phyloP scores from a whole-genome alignment of 176 grass and related monocot genomes.

The Dactylis glomerata region DNA sequence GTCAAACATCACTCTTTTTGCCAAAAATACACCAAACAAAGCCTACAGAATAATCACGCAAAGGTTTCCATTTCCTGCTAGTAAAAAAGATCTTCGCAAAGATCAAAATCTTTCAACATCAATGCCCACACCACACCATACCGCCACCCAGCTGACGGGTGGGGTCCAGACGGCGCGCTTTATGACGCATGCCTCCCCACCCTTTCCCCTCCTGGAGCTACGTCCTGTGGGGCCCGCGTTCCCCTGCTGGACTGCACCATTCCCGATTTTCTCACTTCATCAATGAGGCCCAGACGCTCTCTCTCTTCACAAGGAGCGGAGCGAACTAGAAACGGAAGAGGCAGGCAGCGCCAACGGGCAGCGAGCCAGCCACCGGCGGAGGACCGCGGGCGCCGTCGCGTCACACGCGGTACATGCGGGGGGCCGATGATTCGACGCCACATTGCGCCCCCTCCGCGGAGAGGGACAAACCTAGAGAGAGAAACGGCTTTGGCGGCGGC shows the following conservation, averaged over 20 bases:
- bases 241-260: conserved; percentile 11
- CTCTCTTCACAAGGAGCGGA: background rate
- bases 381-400: background rate
- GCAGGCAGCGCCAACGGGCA: background rate
- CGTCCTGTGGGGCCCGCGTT: conserved; percentile 5
- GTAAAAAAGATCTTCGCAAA: background rate
- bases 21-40: background rate
- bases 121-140: background rate
- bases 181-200: background rate
- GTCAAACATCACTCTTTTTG: background rate
- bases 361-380: background rate
- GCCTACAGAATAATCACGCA: background rate
- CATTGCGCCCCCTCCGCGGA: background rate
- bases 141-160: background rate
- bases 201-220: conserved; percentile 8
- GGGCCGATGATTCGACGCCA: background rate
- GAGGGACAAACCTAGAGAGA: conserved; percentile 5
- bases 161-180: background rate
- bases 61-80: background rate
- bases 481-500: background rate
- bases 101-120: background rate
- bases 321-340: background rate
- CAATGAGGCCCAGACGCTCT: background rate
- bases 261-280: conserved; percentile 26
- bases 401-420: background rate